Conservation (phyloP, 768 basidiomycete genomes). For the Agaricus bisporus region DNA sequence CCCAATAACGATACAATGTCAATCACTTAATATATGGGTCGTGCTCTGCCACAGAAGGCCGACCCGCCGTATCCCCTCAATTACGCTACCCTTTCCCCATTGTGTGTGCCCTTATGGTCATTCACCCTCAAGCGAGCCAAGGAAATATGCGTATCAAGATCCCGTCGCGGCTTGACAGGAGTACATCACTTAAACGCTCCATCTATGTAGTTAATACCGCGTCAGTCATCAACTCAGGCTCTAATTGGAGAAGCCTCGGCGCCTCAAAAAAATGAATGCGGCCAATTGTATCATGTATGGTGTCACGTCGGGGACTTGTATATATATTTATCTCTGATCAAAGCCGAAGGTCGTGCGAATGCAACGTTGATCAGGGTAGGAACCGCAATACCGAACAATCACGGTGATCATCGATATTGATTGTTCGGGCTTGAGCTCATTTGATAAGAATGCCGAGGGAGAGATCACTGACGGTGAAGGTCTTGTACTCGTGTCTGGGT, state of each 20-base stretch:
- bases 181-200: neutral
- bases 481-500: too few species aligned
- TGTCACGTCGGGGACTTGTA: too few species aligned
- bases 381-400: too few species aligned
- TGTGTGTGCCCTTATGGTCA: neutral
- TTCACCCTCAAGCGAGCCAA: neutral
- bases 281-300: too few species aligned
- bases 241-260: neutral
- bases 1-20: too few species aligned
- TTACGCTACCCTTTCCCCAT: neutral
- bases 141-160: neutral
- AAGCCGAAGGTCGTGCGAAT: too few species aligned
- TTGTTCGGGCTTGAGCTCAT: too few species aligned
- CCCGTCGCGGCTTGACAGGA: neutral
- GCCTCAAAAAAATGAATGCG: neutral
- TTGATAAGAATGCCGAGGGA: too few species aligned
- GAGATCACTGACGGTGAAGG: too few species aligned
- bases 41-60: neutral
- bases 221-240: neutral
- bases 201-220: neutral
- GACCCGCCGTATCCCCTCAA: neutral
- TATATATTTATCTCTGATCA: too few species aligned
- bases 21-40: neutral
- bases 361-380: too few species aligned
- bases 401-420: too few species aligned